These are phyloP conservation scores for Pseudogymnoascus sp. DNA, from an alignment of 2,329 filamentous ascomycete species.

Conservation along the genomic window DNA sequence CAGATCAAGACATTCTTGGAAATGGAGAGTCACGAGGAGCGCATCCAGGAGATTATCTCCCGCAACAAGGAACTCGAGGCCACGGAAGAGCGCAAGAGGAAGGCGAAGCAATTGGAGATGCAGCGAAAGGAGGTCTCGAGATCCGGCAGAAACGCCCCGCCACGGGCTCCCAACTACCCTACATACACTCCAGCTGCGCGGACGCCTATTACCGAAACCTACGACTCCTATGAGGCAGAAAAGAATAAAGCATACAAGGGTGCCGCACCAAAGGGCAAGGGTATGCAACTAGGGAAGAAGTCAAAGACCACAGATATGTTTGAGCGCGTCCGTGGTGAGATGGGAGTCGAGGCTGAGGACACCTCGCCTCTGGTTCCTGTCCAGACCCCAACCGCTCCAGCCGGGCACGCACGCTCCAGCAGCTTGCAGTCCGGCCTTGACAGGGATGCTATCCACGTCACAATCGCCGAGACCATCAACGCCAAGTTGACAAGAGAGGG, in stretches of 20 bases:
- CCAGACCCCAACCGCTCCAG: constrained; percentile 39
- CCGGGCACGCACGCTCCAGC: constrained; percentile 45
- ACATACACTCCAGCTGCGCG: constrained; percentile 77
- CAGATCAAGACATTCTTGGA: constrained; percentile 99
- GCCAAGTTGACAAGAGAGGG: constrained; percentile 86
- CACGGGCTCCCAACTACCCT: constrained; percentile 74
- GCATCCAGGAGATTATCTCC: constrained; percentile 96
- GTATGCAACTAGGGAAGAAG: constrained; percentile 99
- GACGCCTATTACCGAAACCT: constrained; percentile 67
- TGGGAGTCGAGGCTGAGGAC: constrained; percentile 79
- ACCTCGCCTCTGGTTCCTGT: constrained; percentile 55
- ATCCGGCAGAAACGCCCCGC: constrained; percentile 55
- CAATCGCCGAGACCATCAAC: constrained; percentile 80
- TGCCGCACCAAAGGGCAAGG: constrained; percentile 75
- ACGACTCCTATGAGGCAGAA: constrained; percentile 91
- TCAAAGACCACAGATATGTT: constrained; percentile 97
- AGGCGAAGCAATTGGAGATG: constrained; percentile 97
- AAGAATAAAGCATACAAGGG: constrained; percentile 80
- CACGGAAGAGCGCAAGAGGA: constrained; percentile 73
- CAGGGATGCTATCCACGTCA: constrained; percentile 78
- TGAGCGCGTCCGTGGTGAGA: constrained; percentile 83
- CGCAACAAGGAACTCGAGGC: constrained; percentile 98
- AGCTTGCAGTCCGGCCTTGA: constrained; percentile 59
- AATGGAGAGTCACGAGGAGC: constrained; percentile 98
- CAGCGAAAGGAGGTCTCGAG: constrained; percentile 93